Conservation (phyloP, 2,329 filamentous ascomycete species). For the Diaporthe ampelina region DNA sequence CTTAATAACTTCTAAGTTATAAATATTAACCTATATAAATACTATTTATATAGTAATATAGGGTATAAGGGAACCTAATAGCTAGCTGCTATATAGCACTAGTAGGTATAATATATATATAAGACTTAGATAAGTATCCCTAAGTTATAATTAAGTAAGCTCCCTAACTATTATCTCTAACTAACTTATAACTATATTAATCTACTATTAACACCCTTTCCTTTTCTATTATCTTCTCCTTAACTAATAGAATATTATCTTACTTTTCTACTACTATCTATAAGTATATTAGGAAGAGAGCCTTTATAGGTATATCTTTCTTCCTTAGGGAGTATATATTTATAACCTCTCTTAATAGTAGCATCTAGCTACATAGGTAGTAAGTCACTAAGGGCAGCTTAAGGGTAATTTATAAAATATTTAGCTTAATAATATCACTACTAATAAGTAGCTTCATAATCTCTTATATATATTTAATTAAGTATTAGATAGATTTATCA, state of each 20-base stretch:
- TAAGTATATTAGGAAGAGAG: neutral
- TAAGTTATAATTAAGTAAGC: too few species aligned
- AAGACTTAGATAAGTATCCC: too few species aligned
- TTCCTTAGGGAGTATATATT: neutral
- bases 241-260: neutral
- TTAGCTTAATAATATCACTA: neutral
- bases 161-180: too few species aligned
- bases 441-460: neutral
- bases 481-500: neutral
- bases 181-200: neutral
- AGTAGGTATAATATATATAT: too few species aligned
- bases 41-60: neutral
- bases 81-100: too few species aligned
- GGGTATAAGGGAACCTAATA: too few species aligned
- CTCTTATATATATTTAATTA: neutral
- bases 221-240: neutral
- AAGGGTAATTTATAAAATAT: neutral
- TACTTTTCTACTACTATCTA: neutral
- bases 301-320: neutral
- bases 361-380: neutral
- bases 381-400: neutral
- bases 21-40: neutral
- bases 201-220: neutral
- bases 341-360: neutral
- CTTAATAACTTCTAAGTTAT: neutral